Evolutionary conservation across 1,284 basidiomycete genomes (phyloP).

Genomic region (Exobasidium cylindrosporum): DNA sequence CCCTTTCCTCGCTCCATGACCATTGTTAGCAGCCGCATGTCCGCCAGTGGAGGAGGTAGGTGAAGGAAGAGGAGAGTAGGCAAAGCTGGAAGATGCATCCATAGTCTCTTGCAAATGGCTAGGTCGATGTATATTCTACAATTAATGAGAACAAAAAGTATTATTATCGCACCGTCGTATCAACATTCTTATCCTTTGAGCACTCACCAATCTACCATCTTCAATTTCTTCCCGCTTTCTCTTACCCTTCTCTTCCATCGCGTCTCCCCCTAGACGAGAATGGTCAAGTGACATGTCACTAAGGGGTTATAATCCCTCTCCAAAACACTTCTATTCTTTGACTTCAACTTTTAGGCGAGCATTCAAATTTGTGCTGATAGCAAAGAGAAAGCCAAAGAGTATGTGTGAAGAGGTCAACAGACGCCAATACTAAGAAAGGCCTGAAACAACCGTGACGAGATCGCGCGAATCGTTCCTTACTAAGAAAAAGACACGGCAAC

Average conservation of each 20-base stretch:
- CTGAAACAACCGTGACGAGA: no score
- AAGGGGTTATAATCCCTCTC: no score
- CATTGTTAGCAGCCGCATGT: neutral
- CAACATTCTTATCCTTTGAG: no score
- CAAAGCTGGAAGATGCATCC: neutral
- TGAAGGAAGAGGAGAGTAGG: neutral
- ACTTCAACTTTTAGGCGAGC: no score
- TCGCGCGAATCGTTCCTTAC: no score
- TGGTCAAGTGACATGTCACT: neutral
- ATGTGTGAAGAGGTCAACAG: no score
- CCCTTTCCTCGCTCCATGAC: neutral
- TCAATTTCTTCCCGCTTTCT: neutral
- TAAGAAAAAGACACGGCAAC: neutral
- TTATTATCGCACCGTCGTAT: no score
- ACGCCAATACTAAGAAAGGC: no score
- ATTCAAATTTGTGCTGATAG: no score
- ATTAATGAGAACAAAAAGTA: no score
- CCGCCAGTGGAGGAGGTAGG: neutral
- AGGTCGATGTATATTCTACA: neutral
- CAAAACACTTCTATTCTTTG: no score
- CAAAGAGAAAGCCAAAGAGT: no score
- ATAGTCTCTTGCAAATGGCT: neutral
- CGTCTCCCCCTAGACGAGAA: conserved; percentile 73
- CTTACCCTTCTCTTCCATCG: conserved; percentile 75
- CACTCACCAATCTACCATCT: neutral